Evolutionary conservation across 257 asterid genomes (phyloP).

Genomic region (Salvia hispanica): DNA sequence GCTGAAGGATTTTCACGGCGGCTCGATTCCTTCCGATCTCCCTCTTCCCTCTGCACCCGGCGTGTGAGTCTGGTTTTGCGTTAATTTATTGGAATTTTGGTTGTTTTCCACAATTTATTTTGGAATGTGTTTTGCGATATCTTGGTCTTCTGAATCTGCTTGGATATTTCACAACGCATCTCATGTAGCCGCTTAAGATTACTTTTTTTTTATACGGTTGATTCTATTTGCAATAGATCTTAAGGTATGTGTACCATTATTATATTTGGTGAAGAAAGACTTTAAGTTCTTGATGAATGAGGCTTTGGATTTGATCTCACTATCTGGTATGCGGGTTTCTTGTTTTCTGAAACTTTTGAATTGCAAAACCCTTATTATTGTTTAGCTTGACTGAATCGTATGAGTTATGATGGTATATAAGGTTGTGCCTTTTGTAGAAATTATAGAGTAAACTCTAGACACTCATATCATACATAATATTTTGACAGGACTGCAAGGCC

Average conservation of each 20-base stretch:
- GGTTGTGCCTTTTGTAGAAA: neutral
- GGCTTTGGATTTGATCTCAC: slow-evolving; percentile 32
- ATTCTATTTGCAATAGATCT: slow-evolving; percentile 19
- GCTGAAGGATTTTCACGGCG: slow-evolving; percentile 92
- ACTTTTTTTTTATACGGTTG: slow-evolving; percentile 12
- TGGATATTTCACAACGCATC: neutral
- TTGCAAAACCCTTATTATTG: slow-evolving; percentile 28
- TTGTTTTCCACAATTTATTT: neutral
- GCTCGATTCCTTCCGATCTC: slow-evolving; percentile 95
- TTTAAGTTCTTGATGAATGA: neutral
- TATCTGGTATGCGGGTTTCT: neutral
- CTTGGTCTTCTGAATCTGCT: slow-evolving; percentile 10
- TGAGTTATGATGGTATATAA: neutral
- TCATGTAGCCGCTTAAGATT: slow-evolving; percentile 7
- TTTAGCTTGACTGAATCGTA: slow-evolving; percentile 19
- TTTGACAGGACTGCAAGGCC: slow-evolving; percentile 67
- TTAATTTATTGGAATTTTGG: slow-evolving; percentile 8
- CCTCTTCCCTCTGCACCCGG: slow-evolving; percentile 96
- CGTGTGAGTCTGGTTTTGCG: slow-evolving; percentile 55
- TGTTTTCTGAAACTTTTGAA: slow-evolving; percentile 7
- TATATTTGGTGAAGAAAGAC: slow-evolving; percentile 14
- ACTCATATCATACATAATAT: slow-evolving; percentile 9
- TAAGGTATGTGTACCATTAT: slow-evolving; percentile 1
- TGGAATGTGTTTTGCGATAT: slow-evolving; percentile 2
- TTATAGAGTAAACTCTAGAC: neutral